Conservation (phyloP, 2,329 filamentous ascomycete species). For the Ophiostoma triangulosporum region DNA sequence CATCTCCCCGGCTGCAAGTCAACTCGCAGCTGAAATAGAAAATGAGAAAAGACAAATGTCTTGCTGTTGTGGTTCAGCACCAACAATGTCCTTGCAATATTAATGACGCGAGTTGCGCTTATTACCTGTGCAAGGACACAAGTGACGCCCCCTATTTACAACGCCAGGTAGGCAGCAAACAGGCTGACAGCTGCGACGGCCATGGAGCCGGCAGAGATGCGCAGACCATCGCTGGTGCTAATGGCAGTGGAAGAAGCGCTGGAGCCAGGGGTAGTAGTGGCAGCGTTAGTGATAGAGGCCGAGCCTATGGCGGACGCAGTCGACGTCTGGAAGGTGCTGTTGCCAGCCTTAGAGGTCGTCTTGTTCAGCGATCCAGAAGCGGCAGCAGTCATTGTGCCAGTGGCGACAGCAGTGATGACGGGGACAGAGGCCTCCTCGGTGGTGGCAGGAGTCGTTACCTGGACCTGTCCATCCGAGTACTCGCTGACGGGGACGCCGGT, state of each 20-base stretch:
- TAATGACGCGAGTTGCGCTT: background rate
- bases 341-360: background rate
- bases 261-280: background rate
- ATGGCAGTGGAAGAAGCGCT: slow-evolving; percentile 11
- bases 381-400: background rate
- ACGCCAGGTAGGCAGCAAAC: slow-evolving; percentile 21
- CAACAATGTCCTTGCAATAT: background rate
- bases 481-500: background rate
- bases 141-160: slow-evolving; percentile 18
- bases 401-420: background rate
- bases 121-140: background rate
- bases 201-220: slow-evolving; percentile 20
- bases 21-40: background rate
- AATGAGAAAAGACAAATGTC: background rate
- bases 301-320: background rate
- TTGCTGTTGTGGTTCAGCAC: background rate
- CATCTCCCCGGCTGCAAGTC: background rate
- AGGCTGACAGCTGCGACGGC: slow-evolving; percentile 23
- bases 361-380: background rate
- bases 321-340: background rate
- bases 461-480: too few relatives aligned
- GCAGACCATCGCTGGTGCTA: slow-evolving; percentile 19
- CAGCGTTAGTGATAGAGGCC: background rate
- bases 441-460: background rate
- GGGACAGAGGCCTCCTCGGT: background rate